Conservation (phyloP, 2,329 filamentous ascomycete genomes). For the Apiospora sp. region DNA sequence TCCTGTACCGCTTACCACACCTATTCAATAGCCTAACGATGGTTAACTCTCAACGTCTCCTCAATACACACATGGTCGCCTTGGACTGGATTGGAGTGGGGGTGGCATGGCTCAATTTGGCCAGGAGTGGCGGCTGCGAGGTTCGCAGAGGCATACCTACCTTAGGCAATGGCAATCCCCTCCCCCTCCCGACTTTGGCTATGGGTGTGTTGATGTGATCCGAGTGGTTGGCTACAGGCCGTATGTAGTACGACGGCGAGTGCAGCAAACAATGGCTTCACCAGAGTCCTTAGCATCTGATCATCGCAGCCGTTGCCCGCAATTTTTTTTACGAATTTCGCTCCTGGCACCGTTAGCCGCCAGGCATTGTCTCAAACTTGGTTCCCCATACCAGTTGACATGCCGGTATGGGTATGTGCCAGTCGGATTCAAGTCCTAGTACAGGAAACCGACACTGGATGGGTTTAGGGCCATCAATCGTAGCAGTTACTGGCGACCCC, state of each 20-base stretch:
- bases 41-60: background rate
- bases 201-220: constrained; percentile 14
- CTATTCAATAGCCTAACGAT: background rate
- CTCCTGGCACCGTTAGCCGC: constrained; percentile 19
- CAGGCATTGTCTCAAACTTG: constrained; percentile 9
- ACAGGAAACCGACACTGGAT: background rate
- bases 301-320: constrained; percentile 7
- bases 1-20: background rate
- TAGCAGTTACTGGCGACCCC: constrained; percentile 10
- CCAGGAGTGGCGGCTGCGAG: constrained; percentile 1
- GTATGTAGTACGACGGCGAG: background rate
- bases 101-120: background rate
- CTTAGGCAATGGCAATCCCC: background rate
- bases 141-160: background rate
- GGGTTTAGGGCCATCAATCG: background rate
- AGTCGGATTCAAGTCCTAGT: background rate
- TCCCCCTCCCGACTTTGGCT: too few relatives aligned
- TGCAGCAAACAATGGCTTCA: constrained; percentile 9
- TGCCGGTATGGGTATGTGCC: background rate
- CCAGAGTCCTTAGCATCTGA: background rate
- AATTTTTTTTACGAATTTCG: background rate
- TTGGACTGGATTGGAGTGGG: constrained; percentile 14
- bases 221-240: constrained; percentile 19
- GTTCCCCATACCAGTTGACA: background rate
- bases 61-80: background rate